Evolutionary conservation across 139 green algal species (phyloP).

Genomic region (Picochlorum sp.): DNA sequence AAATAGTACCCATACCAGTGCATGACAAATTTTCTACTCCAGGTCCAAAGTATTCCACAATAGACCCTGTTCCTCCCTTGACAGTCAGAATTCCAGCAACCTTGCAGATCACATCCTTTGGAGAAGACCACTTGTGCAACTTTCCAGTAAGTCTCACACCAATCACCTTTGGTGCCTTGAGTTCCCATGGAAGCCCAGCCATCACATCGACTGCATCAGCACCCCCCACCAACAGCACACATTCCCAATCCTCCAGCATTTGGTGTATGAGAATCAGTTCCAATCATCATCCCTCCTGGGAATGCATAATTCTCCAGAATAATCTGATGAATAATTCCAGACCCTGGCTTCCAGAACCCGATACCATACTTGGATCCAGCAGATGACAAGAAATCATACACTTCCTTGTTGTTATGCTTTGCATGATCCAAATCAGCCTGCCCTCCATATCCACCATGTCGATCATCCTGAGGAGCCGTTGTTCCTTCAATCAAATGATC

Average conservation of each 20-base stretch:
- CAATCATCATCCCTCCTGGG: constrained; percentile 90
- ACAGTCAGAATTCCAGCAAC: constrained; percentile 90
- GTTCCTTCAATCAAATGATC: constrained; percentile 95
- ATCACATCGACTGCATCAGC: constrained; percentile 96
- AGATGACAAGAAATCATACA: constrained; percentile 89
- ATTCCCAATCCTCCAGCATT: constrained; percentile 87
- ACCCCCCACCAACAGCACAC: constrained; percentile 79
- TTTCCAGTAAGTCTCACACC: constrained; percentile 85
- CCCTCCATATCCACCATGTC: constrained; percentile 30
- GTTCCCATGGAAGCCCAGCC: constrained; percentile 93
- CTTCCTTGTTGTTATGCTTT: constrained; percentile 71
- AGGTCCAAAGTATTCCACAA: constrained; percentile 91
- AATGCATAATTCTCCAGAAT: constrained; percentile 95
- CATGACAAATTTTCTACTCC: constrained; percentile 83
- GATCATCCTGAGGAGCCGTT: constrained; percentile 75
- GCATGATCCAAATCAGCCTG: constrained; percentile 1
- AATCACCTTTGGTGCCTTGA: constrained; percentile 89
- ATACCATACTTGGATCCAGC: constrained; percentile 88
- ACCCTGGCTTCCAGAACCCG: constrained; percentile 90
- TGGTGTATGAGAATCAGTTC: constrained; percentile 90
- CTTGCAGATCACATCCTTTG: constrained; percentile 95
- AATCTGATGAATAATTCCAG: constrained; percentile 95
- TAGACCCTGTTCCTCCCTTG: constrained; percentile 90
- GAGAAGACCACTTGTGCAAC: constrained; percentile 77
- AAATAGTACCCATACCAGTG: constrained; percentile 94